Evolutionary conservation across 2,329 filamentous ascomycete species (phyloP).

Genomic region (Keithomyces neogunnii): DNA sequence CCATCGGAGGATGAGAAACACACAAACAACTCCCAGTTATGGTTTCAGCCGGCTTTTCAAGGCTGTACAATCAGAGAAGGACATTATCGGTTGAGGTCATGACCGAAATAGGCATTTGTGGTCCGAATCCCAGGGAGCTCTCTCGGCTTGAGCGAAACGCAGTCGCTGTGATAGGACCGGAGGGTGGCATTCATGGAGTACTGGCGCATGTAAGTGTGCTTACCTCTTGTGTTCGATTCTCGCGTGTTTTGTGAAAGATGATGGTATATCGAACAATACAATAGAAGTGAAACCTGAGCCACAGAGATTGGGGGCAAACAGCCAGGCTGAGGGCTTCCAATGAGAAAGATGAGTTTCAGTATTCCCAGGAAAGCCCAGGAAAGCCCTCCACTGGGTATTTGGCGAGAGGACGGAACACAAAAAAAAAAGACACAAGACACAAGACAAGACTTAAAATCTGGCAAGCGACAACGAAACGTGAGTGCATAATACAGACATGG

Average conservation of each 20-base stretch:
- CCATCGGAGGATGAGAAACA: background rate
- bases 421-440: too few species aligned
- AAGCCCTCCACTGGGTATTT: background rate
- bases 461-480: conserved; percentile 1
- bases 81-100: background rate
- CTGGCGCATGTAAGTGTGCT: background rate
- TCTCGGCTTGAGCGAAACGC: background rate
- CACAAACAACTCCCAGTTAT: background rate
- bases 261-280: background rate
- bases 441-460: background rate
- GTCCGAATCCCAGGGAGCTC: background rate
- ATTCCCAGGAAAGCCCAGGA: background rate
- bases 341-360: background rate
- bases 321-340: background rate
- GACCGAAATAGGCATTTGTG: background rate
- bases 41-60: background rate
- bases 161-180: background rate
- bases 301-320: too few species aligned
- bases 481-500: background rate
- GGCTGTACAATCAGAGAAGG: background rate
- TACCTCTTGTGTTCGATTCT: background rate
- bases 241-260: background rate
- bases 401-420: background rate
- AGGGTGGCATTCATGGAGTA: background rate
- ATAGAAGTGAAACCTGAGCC: too few species aligned